Conservation (phyloP, 2,329 filamentous ascomycete species). For the Apiospora saccharicola region DNA sequence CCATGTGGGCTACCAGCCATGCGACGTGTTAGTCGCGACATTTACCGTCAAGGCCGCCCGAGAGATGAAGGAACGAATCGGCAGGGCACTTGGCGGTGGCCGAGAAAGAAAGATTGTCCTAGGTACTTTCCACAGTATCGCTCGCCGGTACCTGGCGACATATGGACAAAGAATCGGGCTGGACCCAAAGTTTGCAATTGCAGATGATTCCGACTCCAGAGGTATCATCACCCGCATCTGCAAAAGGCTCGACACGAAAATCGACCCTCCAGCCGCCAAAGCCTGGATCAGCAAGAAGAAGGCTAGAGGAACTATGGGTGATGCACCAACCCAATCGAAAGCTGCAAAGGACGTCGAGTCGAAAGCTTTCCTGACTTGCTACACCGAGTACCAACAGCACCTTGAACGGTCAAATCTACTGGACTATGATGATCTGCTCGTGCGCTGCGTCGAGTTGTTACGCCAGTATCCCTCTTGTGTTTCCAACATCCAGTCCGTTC, state of each 20-base stretch:
- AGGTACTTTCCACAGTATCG: constrained; percentile 95
- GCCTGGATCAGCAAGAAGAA: constrained; percentile 78
- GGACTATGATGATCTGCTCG: constrained; percentile 92
- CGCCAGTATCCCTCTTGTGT: constrained; percentile 79
- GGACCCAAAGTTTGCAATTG: constrained; percentile 85
- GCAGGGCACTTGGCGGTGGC: constrained; percentile 79
- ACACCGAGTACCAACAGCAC: constrained; percentile 78
- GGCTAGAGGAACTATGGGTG: constrained; percentile 57
- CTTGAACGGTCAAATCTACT: constrained; percentile 80
- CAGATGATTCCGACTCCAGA: constrained; percentile 81
- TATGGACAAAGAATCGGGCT: constrained; percentile 89
- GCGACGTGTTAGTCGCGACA: constrained; percentile 92
- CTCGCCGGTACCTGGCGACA: constrained; percentile 80
- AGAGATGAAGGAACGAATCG: constrained; percentile 92
- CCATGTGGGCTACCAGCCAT: constrained; percentile 74
- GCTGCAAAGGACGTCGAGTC: constrained; percentile 49
- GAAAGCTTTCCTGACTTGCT: constrained; percentile 72
- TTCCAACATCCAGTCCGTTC: constrained; percentile 85
- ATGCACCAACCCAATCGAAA: constrained; percentile 51
- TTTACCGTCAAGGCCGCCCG: constrained; percentile 95
- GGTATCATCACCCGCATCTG: constrained; percentile 84
- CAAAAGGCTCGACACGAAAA: constrained; percentile 71
- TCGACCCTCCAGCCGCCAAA: constrained; percentile 76
- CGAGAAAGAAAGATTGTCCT: constrained; percentile 80
- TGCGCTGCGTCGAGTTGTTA: constrained; percentile 83